Conservation (phyloP, 2,329 filamentous ascomycete species). For the Zelopaecilomyces penicillatus region DNA sequence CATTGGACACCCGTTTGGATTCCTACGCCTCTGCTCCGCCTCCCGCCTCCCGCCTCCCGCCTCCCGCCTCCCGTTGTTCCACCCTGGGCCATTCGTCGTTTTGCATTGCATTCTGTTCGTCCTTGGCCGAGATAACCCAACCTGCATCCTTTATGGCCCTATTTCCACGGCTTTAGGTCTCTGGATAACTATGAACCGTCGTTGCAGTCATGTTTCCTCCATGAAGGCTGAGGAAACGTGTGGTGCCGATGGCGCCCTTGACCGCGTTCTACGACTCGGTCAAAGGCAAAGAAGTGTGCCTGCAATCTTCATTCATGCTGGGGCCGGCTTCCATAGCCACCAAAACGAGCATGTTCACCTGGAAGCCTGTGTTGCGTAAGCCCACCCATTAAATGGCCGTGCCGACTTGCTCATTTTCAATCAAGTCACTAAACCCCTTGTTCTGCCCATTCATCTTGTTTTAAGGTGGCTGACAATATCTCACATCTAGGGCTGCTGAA, state of each 20-base stretch:
- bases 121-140: too few species aligned
- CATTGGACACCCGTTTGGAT: too few species aligned
- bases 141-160: neutral
- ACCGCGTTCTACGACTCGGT: slow-evolving; percentile 28
- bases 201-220: slow-evolving; percentile 19
- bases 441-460: neutral
- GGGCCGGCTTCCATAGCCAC: slow-evolving; percentile 85
- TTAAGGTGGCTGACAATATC: neutral
- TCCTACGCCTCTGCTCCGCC: too few species aligned
- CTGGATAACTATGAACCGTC: slow-evolving; percentile 21
- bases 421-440: neutral
- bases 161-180: slow-evolving; percentile 10
- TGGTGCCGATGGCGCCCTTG: slow-evolving; percentile 33
- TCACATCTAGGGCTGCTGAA: slow-evolving; percentile 59
- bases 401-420: neutral
- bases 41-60: too few species aligned
- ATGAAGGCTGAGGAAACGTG: slow-evolving; percentile 41
- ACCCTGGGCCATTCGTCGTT: too few species aligned
- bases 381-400: neutral
- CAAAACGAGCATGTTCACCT: slow-evolving; percentile 81
- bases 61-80: too few species aligned
- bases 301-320: slow-evolving; percentile 91
- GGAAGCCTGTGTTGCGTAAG: slow-evolving; percentile 80
- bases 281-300: slow-evolving; percentile 35
- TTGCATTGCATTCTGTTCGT: too few species aligned